Conservation (phyloP, 2,329 filamentous ascomycete genomes). For the Aspergillus jensenii region DNA sequence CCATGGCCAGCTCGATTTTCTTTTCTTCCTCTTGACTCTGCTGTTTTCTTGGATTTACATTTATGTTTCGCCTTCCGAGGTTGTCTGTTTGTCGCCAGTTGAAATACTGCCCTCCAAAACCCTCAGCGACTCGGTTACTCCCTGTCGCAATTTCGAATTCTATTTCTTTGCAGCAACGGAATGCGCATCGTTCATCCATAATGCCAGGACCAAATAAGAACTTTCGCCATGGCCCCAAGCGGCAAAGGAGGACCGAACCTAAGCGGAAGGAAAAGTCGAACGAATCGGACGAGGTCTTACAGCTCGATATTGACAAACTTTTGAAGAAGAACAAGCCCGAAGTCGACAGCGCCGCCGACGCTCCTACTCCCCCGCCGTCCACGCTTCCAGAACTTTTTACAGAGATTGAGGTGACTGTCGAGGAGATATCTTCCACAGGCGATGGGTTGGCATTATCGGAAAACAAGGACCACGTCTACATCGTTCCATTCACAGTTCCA, state of each 20-base stretch:
- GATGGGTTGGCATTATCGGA: constrained; percentile 79
- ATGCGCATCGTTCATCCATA: constrained; percentile 24
- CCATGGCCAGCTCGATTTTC: constrained; percentile 9
- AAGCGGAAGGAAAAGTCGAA: constrained; percentile 62
- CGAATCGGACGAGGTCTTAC: constrained; percentile 66
- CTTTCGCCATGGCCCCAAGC: constrained; percentile 25
- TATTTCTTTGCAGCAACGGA: constrained; percentile 6
- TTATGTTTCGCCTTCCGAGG: constrained; percentile 7
- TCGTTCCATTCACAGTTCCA: constrained; percentile 84
- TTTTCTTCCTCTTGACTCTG: constrained; percentile 5
- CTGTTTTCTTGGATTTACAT: neutral
- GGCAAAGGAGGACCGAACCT: constrained; percentile 51
- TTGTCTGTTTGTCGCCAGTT: neutral
- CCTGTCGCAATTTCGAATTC: constrained; percentile 3
- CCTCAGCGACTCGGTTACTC: neutral
- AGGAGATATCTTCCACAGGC: constrained; percentile 83
- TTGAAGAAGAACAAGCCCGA: constrained; percentile 33
- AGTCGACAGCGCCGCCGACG: constrained; percentile 21
- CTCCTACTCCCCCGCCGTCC: constrained; percentile 17
- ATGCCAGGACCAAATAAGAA: constrained; percentile 31
- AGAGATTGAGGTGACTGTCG: constrained; percentile 79
- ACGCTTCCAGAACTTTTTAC: constrained; percentile 64
- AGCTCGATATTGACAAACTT: constrained; percentile 57
- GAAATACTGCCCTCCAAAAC: neutral
- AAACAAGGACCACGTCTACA: constrained; percentile 69